Evolutionary conservation across 352 stramenopile species (phyloP).

Genomic region (Phytophthora brassicae): DNA sequence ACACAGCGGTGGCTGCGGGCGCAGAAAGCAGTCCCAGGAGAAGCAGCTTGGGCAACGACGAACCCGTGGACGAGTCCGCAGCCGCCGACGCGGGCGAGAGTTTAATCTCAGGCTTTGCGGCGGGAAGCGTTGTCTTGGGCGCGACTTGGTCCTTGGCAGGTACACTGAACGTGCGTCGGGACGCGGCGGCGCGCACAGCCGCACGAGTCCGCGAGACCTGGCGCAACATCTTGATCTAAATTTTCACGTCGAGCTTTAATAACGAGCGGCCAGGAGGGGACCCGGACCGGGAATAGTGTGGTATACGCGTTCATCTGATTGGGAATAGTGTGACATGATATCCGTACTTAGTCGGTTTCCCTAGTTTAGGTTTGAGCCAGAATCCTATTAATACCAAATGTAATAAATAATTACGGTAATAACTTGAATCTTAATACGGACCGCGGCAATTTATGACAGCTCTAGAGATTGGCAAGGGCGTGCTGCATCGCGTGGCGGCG

Average conservation of each 20-base stretch:
- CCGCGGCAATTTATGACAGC: no score
- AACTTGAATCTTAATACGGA: no score
- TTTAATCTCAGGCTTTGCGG: conserved; percentile 15
- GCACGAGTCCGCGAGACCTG: conserved; percentile 26
- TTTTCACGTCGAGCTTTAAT: background rate
- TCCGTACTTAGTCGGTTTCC: no score
- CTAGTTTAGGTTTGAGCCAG: no score
- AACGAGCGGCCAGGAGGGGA: conserved; percentile 12
- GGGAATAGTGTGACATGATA: no score
- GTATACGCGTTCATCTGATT: no score
- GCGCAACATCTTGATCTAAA: conserved; percentile 21
- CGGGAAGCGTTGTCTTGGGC: conserved; percentile 3
- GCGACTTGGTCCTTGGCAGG: conserved; percentile 12
- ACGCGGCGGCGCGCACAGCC: conserved; percentile 13
- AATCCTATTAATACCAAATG: no score
- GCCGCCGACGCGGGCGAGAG: conserved; percentile 15
- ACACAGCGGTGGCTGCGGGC: conserved; percentile 56
- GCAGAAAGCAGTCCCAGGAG: conserved; percentile 51
- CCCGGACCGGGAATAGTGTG: no score
- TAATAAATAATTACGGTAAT: no score
- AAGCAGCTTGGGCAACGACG: conserved; percentile 50
- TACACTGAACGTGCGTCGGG: conserved; percentile 17
- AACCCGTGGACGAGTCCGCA: conserved; percentile 40
- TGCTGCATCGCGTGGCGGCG: conserved; percentile 25
- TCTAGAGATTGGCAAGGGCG: conserved; percentile 18